Evolutionary conservation across 805 yeast genomes (phyloP).

Genomic region (Yarrowia sp.): DNA sequence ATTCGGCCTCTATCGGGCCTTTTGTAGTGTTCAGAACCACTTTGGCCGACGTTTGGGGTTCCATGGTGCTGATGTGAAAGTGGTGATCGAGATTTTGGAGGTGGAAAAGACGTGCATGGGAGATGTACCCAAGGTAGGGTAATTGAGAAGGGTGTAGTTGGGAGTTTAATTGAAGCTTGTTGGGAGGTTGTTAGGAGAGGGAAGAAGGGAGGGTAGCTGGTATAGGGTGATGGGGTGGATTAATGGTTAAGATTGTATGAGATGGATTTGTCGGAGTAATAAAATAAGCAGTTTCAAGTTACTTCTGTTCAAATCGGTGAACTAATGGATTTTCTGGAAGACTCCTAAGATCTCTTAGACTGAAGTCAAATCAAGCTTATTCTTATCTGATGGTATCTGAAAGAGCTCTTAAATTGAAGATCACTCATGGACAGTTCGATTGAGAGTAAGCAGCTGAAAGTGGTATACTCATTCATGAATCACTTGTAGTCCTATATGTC

Average conservation of each 20-base stretch:
- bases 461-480: too few relatives aligned
- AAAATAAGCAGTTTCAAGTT: too few relatives aligned
- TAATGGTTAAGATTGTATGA: not conserved
- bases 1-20: slow-evolving; percentile 65
- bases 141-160: not conserved
- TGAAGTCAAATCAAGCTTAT: too few relatives aligned
- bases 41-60: slow-evolving; percentile 50
- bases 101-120: slow-evolving; percentile 12
- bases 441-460: too few relatives aligned
- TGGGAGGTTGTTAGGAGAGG: not conserved
- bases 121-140: not conserved
- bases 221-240: too few relatives aligned
- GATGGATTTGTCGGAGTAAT: not conserved
- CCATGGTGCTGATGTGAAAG: slow-evolving; percentile 32
- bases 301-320: too few relatives aligned
- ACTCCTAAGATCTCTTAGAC: too few relatives aligned
- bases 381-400: too few relatives aligned
- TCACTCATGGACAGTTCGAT: too few relatives aligned
- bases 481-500: too few relatives aligned
- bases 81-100: slow-evolving; percentile 7
- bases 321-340: too few relatives aligned
- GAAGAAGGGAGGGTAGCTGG: not conserved
- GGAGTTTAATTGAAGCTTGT: not conserved
- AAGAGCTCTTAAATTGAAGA: too few relatives aligned
- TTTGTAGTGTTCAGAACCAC: slow-evolving; percentile 63